Evolutionary conservation across 495 filamentous ascomycete genomes (phyloP).

Genomic region (Neurospora sp.): DNA sequence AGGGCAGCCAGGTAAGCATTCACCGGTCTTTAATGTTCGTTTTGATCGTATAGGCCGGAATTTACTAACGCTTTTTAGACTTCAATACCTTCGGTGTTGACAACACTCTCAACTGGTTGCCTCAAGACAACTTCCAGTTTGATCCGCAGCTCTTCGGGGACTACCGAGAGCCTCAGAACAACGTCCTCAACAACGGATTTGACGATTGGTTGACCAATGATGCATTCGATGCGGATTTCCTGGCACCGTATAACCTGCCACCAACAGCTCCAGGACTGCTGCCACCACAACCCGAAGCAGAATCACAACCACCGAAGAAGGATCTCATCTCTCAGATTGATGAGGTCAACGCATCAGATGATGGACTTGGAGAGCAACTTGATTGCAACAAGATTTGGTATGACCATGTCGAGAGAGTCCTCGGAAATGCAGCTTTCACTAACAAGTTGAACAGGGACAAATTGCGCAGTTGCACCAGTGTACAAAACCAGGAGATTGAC

Average conservation of each 20-base stretch:
- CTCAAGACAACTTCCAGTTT: slow-evolving; percentile 80
- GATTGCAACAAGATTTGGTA: slow-evolving; percentile 93
- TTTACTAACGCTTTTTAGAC: background rate
- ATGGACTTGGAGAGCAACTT: slow-evolving; percentile 50
- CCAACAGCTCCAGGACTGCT: slow-evolving; percentile 26
- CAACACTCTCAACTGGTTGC: slow-evolving; percentile 61
- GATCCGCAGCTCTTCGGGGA: slow-evolving; percentile 88
- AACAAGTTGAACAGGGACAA: slow-evolving; percentile 59
- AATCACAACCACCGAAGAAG: slow-evolving; percentile 38
- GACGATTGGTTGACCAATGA: slow-evolving; percentile 44
- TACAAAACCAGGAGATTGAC: slow-evolving; percentile 79
- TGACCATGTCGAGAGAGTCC: slow-evolving; percentile 18
- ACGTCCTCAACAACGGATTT: slow-evolving; percentile 34
- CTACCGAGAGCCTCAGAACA: slow-evolving; percentile 85
- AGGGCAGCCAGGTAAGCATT: slow-evolving; percentile 13
- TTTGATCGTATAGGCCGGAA: background rate
- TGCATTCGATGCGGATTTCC: slow-evolving; percentile 70
- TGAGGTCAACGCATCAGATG: slow-evolving; percentile 55
- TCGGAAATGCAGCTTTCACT: slow-evolving; percentile 6
- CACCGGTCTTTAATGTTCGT: background rate
- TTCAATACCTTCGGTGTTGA: slow-evolving; percentile 9
- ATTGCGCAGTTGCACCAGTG: slow-evolving; percentile 76
- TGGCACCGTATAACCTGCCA: slow-evolving; percentile 63
- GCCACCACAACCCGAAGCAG: slow-evolving; percentile 1
- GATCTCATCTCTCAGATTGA: slow-evolving; percentile 69